Conservation (phyloP, 2,329 filamentous ascomycete species). For the Fusarium scirpi region DNA sequence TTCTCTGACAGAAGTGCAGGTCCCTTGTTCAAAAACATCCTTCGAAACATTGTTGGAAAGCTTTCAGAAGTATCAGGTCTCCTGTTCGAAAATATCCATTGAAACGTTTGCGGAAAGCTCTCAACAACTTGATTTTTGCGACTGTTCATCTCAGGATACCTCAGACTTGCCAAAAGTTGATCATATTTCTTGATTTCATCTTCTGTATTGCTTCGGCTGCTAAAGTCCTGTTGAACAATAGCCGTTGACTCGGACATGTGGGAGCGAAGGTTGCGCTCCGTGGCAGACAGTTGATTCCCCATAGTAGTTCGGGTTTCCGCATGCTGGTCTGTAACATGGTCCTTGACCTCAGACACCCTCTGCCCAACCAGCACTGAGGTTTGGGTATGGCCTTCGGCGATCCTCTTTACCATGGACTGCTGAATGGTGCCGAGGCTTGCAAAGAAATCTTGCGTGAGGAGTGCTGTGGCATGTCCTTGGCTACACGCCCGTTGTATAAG, state of each 20-base stretch:
- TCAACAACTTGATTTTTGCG: background rate
- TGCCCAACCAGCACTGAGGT: rapidly evolving
- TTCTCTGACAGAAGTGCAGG: no score
- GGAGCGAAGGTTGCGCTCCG: background rate
- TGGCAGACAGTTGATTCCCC: rapidly evolving
- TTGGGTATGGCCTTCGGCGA: background rate
- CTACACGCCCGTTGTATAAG: background rate
- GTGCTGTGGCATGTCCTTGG: background rate
- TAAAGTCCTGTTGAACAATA: background rate
- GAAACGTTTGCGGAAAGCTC: background rate
- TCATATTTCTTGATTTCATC: background rate
- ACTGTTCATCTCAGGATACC: background rate
- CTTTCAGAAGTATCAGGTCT: no score
- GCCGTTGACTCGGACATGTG: background rate
- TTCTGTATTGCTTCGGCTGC: rapidly evolving
- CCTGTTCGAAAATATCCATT: background rate
- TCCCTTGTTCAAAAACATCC: no score
- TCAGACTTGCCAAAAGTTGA: background rate
- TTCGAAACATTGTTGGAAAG: no score
- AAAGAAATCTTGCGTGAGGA: background rate
- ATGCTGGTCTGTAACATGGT: background rate
- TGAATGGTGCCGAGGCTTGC: rapidly evolving
- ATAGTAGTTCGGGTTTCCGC: background rate
- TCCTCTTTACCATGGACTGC: background rate
- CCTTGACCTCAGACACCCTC: rapidly evolving